These are phyloP conservation scores for Populus trichocarpa DNA, from an alignment of 441 rosid genomes.

Conservation along the genomic window DNA sequence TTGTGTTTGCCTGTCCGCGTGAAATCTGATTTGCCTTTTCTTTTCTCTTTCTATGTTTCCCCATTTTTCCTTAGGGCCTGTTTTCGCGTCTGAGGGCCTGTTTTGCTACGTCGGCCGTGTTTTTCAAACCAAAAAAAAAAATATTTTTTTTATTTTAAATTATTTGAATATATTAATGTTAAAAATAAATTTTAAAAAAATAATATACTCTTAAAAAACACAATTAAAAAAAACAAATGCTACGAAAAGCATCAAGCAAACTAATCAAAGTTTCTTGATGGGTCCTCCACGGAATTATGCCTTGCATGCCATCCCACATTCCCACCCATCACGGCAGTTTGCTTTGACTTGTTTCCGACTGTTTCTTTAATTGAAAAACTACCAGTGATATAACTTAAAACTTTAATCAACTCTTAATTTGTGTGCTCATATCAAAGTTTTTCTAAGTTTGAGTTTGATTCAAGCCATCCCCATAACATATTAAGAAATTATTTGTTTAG, in stretches of 20 bases:
- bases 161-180: too few species aligned
- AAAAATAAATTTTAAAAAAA: too few species aligned
- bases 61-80: not conserved
- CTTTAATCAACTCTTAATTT: too few species aligned
- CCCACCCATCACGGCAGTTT: not conserved
- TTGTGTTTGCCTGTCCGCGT: not conserved
- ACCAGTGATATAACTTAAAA: not conserved
- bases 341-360: not conserved
- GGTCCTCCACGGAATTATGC: not conserved
- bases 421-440: not conserved
- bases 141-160: too few species aligned
- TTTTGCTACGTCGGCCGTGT: too few species aligned
- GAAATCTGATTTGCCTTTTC: not conserved
- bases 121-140: too few species aligned
- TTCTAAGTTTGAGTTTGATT: too few species aligned
- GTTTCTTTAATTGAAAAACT: not conserved
- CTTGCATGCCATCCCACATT: not conserved
- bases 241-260: too few species aligned
- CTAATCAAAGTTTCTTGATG: not conserved
- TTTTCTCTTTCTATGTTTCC: too few species aligned
- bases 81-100: not conserved
- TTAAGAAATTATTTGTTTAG: too few species aligned
- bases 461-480: not conserved
- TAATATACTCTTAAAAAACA: too few species aligned
- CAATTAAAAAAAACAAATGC: too few species aligned